Percentiles rank a stretch among this genome's conserved stretches.
phyloP scores from a whole-genome alignment of 306 rosid genomes.

The Potentilla sterilis region DNA sequence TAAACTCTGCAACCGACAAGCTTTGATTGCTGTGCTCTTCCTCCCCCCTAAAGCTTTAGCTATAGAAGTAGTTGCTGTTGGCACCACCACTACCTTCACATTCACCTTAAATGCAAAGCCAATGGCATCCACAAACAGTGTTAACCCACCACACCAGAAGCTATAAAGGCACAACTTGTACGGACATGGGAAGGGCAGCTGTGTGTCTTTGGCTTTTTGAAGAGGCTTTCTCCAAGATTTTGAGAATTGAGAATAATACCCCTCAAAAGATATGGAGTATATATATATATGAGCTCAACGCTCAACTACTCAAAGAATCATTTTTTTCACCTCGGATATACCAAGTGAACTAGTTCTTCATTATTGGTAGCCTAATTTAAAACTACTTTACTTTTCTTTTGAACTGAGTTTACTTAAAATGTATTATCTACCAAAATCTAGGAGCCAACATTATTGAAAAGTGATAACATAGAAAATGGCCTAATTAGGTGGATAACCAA shows the following conservation, averaged over 20 bases:
- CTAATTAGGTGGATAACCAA: not conserved
- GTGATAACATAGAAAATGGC: no score
- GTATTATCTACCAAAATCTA: not conserved
- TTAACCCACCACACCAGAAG: slow-evolving; percentile 25
- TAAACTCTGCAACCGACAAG: slow-evolving; percentile 54
- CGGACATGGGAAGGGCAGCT: slow-evolving; percentile 38
- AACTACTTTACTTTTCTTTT: no score
- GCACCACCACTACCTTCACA: not conserved
- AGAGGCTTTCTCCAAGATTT: not conserved
- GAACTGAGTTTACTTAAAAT: no score
- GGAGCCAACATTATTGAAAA: no score
- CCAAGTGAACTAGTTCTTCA: not conserved
- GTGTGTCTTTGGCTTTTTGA: not conserved
- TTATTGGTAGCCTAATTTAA: no score
- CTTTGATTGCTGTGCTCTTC: slow-evolving; percentile 14
- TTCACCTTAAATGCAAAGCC: slow-evolving; percentile 15
- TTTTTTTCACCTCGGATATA: not conserved
- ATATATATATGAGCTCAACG: not conserved
- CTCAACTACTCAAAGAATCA: not conserved
- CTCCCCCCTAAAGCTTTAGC: not conserved
- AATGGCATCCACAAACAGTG: slow-evolving; percentile 37
- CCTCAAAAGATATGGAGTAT: not conserved
- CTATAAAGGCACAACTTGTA: slow-evolving; percentile 20
- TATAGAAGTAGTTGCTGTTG: not conserved
- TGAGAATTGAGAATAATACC: slow-evolving; percentile 14